These are phyloP conservation scores for Fusarium protoensiforme DNA, from an alignment of 2,329 filamentous ascomycete genomes.

Conservation along the genomic window DNA sequence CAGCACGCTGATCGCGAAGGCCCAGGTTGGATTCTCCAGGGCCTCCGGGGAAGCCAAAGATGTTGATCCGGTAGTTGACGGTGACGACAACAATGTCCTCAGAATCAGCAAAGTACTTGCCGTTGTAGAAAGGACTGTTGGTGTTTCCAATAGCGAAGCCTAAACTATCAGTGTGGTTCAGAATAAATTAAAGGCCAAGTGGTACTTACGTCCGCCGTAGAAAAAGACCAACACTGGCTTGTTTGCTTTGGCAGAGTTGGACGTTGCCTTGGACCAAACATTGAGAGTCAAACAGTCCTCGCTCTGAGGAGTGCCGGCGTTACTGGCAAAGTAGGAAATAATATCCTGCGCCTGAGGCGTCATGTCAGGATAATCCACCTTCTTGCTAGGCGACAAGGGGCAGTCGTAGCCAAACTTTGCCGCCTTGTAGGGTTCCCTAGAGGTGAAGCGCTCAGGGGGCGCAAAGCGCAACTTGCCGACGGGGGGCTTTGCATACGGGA, in stretches of 20 bases:
- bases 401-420: slow-evolving; percentile 31
- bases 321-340: slow-evolving; percentile 34
- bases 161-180: not conserved
- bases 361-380: slow-evolving; percentile 31
- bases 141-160: slow-evolving; percentile 53
- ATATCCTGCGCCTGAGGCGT: slow-evolving; percentile 35
- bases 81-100: slow-evolving; percentile 59
- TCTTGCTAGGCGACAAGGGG: slow-evolving; percentile 26
- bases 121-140: slow-evolving; percentile 53
- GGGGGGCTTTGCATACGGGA: slow-evolving; percentile 54
- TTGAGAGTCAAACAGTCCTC: slow-evolving; percentile 39
- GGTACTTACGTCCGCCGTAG: slow-evolving; percentile 33
- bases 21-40: slow-evolving; percentile 42
- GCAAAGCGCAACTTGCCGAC: slow-evolving; percentile 51
- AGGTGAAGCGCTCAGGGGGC: slow-evolving; percentile 45
- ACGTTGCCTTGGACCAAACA: slow-evolving; percentile 34
- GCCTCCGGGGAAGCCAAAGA: slow-evolving; percentile 55
- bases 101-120: slow-evolving; percentile 54
- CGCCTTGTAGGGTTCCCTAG: slow-evolving; percentile 12
- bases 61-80: slow-evolving; percentile 58
- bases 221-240: slow-evolving; percentile 39
- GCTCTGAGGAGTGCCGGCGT: slow-evolving; percentile 28
- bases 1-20: slow-evolving; percentile 44
- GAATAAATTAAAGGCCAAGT: fast-evolving
- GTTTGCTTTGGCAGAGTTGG: slow-evolving; percentile 19